A percentile compares a stretch with the other conserved stretches of the same genome.
Conservation (phyloP, 2,329 filamentous ascomycete genomes). For the Fonsecaea erecta region DNA sequence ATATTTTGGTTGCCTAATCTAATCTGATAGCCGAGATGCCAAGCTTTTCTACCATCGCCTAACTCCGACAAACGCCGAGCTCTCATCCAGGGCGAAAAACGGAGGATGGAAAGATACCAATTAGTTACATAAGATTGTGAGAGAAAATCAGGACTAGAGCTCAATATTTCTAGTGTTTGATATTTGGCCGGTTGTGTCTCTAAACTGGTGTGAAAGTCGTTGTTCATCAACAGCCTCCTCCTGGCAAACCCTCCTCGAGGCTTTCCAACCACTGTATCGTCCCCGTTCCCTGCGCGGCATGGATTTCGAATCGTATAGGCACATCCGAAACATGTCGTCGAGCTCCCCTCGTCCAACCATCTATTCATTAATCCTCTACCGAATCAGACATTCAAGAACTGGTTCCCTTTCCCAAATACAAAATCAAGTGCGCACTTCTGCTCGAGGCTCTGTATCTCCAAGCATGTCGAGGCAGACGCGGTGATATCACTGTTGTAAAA, state of each 20-base stretch:
- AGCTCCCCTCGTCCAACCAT: background rate
- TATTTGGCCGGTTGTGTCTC: background rate
- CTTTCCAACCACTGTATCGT: background rate
- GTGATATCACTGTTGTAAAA: conserved; percentile 38
- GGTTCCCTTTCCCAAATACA: conserved; percentile 9
- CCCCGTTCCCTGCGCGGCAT: background rate
- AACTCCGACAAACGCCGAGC: background rate
- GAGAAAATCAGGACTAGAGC: background rate
- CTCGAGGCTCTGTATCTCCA: conserved; percentile 29
- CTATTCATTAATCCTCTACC: conserved; percentile 18
- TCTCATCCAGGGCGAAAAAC: background rate
- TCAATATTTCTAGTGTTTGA: background rate
- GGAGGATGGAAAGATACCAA: too few species aligned
- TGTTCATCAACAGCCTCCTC: background rate
- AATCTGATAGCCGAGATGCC: background rate
- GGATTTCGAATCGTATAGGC: background rate
- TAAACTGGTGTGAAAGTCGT: background rate
- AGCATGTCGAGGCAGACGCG: conserved; percentile 37
- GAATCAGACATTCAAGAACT: background rate
- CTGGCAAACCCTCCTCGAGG: background rate
- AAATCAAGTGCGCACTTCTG: conserved; percentile 41
- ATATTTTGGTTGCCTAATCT: background rate
- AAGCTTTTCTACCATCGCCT: background rate
- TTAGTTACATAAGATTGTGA: background rate
- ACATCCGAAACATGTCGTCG: background rate